Conservation (phyloP, 805 yeast species). For the Myxozyma kluyveri region DNA sequence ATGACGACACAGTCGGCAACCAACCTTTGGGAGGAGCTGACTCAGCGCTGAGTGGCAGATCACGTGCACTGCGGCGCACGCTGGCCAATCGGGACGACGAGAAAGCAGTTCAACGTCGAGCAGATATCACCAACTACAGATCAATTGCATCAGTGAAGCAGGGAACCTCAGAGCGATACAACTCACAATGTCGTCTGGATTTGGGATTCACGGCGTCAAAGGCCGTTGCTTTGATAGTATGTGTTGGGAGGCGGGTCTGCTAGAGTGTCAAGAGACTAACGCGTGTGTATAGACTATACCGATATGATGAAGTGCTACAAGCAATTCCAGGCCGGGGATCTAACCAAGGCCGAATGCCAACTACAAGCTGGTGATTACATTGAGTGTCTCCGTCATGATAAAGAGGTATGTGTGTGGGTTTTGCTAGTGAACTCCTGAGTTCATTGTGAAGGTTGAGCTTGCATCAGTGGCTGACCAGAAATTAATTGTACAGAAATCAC, state of each 20-base stretch:
- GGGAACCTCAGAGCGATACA: too few species aligned
- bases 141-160: too few species aligned
- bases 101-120: too few species aligned
- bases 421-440: too few species aligned
- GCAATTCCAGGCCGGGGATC: slow-evolving; percentile 6
- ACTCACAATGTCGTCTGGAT: slow-evolving; percentile 42
- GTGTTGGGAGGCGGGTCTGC: slow-evolving; percentile 12
- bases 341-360: slow-evolving; percentile 37
- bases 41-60: too few species aligned
- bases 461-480: too few species aligned
- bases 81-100: too few species aligned
- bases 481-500: slow-evolving; percentile 16
- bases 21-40: too few species aligned
- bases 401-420: slow-evolving; percentile 39
- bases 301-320: slow-evolving; percentile 19
- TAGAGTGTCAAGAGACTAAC: neutral
- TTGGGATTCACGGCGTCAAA: slow-evolving; percentile 45
- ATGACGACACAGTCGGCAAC: too few species aligned
- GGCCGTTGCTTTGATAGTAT: slow-evolving; percentile 48
- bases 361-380: slow-evolving; percentile 48
- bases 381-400: slow-evolving; percentile 51
- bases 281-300: slow-evolving; percentile 8
- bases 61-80: too few species aligned
- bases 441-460: too few species aligned
- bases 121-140: too few species aligned